Conservation (phyloP, 805 yeast genomes). For the Monosporozyma aquatica region DNA sequence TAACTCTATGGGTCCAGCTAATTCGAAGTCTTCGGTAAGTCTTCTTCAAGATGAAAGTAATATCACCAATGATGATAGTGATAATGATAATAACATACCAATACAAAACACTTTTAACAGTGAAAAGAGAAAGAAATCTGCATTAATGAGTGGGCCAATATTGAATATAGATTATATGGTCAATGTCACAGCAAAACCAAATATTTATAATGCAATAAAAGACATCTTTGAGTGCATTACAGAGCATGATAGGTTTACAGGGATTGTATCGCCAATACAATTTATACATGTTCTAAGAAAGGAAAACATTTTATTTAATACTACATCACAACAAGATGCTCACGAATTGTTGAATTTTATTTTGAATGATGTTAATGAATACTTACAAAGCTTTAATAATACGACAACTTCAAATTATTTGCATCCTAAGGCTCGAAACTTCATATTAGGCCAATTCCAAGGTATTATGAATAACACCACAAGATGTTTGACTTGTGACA, state of each 20-base stretch:
- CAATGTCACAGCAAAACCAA: slow-evolving; percentile 34
- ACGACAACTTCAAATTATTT: background rate
- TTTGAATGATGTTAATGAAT: slow-evolving; percentile 61
- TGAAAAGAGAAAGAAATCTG: slow-evolving; percentile 71
- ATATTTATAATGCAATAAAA: slow-evolving; percentile 57
- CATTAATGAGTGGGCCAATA: slow-evolving; percentile 73
- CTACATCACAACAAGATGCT: slow-evolving; percentile 96
- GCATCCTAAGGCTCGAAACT: slow-evolving; percentile 27
- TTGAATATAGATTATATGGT: slow-evolving; percentile 62
- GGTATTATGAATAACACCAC: slow-evolving; percentile 83
- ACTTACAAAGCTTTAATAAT: slow-evolving; percentile 4
- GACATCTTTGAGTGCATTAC: slow-evolving; percentile 80
- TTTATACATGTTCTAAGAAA: slow-evolving; percentile 68
- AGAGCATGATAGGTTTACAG: slow-evolving; percentile 59
- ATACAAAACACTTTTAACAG: slow-evolving; percentile 26
- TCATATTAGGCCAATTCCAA: slow-evolving; percentile 67
- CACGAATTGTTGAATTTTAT: slow-evolving; percentile 90
- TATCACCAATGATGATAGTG: background rate
- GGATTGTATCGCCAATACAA: slow-evolving; percentile 76
- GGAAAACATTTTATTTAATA: slow-evolving; percentile 77
- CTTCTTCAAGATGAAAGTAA: background rate
- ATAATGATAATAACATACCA: background rate
- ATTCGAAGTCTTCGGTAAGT: background rate
- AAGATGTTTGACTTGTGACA: slow-evolving; percentile 84
- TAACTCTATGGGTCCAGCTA: background rate